phyloP scores from a whole-genome alignment of 78 protist species.

The Anaeramoeba ignava region DNA sequence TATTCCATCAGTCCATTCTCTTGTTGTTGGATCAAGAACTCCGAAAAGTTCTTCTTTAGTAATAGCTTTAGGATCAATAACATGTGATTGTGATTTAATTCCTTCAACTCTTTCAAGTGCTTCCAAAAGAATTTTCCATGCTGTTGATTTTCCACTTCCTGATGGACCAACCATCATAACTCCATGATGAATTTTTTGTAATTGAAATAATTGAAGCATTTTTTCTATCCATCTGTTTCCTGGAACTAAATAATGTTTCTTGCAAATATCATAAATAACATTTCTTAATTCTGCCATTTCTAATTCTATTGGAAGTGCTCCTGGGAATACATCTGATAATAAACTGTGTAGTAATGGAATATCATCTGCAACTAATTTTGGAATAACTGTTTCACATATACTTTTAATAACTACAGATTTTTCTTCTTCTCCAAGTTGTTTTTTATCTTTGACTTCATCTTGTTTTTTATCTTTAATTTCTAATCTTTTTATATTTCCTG shows the following conservation, averaged over 20 bases:
- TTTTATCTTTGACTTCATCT: slow-evolving; percentile 36
- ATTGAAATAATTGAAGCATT: slow-evolving; percentile 72
- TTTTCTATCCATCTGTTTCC: slow-evolving; percentile 62
- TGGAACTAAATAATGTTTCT: slow-evolving; percentile 22
- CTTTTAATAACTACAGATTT: slow-evolving; percentile 35
- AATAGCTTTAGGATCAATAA: slow-evolving; percentile 91
- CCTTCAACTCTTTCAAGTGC: slow-evolving; percentile 54
- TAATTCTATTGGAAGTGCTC: no score
- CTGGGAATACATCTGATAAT: slow-evolving; percentile 77
- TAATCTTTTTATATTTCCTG: slow-evolving; percentile 56
- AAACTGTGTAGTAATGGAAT: slow-evolving; percentile 58
- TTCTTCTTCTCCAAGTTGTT: slow-evolving; percentile 28
- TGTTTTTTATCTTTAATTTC: slow-evolving; percentile 21
- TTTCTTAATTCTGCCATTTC: no score
- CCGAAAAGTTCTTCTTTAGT: slow-evolving; percentile 87
- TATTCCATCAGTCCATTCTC: slow-evolving; percentile 97
- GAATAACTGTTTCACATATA: slow-evolving; percentile 64
- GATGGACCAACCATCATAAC: slow-evolving; percentile 90
- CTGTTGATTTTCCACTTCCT: slow-evolving; percentile 80
- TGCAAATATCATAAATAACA: slow-evolving; percentile 24
- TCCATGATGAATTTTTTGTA: slow-evolving; percentile 77
- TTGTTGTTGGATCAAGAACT: slow-evolving; percentile 69
- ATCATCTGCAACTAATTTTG: slow-evolving; percentile 83
- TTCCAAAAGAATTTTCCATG: slow-evolving; percentile 63
- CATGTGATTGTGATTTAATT: slow-evolving; percentile 36